phyloP scores from a whole-genome alignment of 768 basidiomycete genomes.

The Bullera alba region DNA sequence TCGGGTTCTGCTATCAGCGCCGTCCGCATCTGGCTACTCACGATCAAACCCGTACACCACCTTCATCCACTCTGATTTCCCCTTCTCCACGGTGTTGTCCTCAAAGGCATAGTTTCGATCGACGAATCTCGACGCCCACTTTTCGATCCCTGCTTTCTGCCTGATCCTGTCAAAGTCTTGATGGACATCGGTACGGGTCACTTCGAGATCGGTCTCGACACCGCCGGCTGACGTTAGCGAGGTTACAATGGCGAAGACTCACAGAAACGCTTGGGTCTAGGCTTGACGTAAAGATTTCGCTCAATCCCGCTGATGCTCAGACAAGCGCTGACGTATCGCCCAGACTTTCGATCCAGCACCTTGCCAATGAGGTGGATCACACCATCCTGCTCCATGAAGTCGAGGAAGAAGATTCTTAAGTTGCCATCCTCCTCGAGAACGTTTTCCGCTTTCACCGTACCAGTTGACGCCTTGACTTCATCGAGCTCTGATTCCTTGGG shows the following conservation, averaged over 20 bases:
- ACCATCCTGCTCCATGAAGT: conserved; percentile 78
- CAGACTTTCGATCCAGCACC: conserved; percentile 65
- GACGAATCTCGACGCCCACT: conserved; percentile 77
- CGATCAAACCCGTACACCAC: conserved; percentile 85
- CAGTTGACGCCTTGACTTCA: conserved; percentile 23
- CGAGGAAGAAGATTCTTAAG: conserved; percentile 90
- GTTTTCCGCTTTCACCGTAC: conserved; percentile 30
- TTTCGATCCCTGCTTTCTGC: conserved; percentile 62
- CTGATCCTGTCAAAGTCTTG: conserved; percentile 75
- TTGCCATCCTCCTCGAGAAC: conserved; percentile 78
- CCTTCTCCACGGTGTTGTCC: conserved; percentile 66
- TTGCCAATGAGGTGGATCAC: conserved; percentile 85
- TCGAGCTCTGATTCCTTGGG: conserved; percentile 27
- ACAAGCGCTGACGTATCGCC: conserved; percentile 66
- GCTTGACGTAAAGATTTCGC: conserved; percentile 84
- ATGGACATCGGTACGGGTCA: conserved; percentile 65
- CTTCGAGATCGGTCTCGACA: conserved; percentile 67
- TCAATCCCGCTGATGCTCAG: conserved; percentile 76
- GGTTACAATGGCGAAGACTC: conserved; percentile 11
- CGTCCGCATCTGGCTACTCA: no score
- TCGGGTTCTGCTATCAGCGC: conserved; percentile 47
- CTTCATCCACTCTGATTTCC: conserved; percentile 81
- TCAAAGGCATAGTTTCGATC: conserved; percentile 89
- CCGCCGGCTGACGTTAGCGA: conserved; percentile 49
- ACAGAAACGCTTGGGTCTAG: conserved; percentile 60